Percentiles rank a stretch among this genome's conserved stretches.
Evolutionary conservation across 495 filamentous ascomycete genomes (phyloP).

Genomic region (Bacidia gigantensis): DNA sequence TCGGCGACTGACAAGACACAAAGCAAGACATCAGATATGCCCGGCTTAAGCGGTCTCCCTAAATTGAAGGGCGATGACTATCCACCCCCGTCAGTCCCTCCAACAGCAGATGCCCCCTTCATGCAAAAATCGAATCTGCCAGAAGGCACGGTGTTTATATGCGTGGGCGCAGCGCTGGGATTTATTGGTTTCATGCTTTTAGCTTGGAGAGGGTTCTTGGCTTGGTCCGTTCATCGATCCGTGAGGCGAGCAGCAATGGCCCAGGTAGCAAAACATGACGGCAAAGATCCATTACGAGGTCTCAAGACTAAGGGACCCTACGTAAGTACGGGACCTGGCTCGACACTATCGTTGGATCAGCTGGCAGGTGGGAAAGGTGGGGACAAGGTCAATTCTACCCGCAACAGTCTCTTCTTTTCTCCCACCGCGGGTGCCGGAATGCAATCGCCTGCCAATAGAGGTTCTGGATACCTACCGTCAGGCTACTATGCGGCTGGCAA

Average conservation of each 20-base stretch:
- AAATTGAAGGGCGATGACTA: slow-evolving; percentile 30
- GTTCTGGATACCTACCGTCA: slow-evolving; percentile 66
- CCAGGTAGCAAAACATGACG: slow-evolving; percentile 36
- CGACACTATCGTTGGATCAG: slow-evolving; percentile 45
- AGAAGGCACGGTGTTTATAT: slow-evolving; percentile 93
- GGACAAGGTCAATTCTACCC: slow-evolving; percentile 33
- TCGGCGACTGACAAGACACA: slow-evolving; percentile 13
- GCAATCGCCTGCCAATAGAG: slow-evolving; percentile 37
- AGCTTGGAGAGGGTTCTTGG: slow-evolving; percentile 76
- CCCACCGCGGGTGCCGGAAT: slow-evolving; percentile 62
- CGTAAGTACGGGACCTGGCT: slow-evolving; percentile 47
- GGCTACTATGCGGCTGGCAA: slow-evolving; percentile 77
- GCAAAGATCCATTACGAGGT: slow-evolving; percentile 5
- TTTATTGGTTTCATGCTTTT: slow-evolving; percentile 67
- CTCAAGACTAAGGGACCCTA: slow-evolving; percentile 32
- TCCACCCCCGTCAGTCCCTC: slow-evolving; percentile 57
- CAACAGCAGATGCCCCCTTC: slow-evolving; percentile 74
- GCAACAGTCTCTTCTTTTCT: slow-evolving; percentile 74
- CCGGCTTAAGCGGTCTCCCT: slow-evolving; percentile 18
- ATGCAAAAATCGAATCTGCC: slow-evolving; percentile 88
- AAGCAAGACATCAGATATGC: slow-evolving; percentile 14
- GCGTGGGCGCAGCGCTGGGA: slow-evolving; percentile 75
- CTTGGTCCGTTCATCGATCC: slow-evolving; percentile 83
- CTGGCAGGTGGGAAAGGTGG: slow-evolving; percentile 29
- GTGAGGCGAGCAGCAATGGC: slow-evolving; percentile 63